A percentile compares a stretch with the other conserved stretches of the same genome.
Evolutionary conservation across 2,329 filamentous ascomycete species (phyloP).

Genomic region (Chrysoporthe puriensis): DNA sequence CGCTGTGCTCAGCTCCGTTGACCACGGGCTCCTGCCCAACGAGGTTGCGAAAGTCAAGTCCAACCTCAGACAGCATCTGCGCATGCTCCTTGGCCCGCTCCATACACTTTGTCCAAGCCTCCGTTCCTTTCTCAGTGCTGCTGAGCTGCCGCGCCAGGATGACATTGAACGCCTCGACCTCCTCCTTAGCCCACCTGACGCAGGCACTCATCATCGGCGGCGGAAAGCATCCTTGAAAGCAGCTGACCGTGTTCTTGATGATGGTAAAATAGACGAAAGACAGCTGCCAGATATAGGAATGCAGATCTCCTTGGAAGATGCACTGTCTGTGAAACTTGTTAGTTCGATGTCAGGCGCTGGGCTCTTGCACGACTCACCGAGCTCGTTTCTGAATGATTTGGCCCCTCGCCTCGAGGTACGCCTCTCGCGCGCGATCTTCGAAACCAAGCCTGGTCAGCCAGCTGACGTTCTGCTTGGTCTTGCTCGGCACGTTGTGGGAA

Average conservation of each 20-base stretch:
- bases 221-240: slow-evolving; percentile 86
- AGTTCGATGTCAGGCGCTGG: slow-evolving; percentile 30
- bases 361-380: slow-evolving; percentile 59
- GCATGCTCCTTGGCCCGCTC: slow-evolving; percentile 81
- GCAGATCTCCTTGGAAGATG: slow-evolving; percentile 91
- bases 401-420: slow-evolving; percentile 80
- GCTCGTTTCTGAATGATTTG: slow-evolving; percentile 80
- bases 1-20: slow-evolving; percentile 34
- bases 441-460: slow-evolving; percentile 89
- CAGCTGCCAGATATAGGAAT: slow-evolving; percentile 91
- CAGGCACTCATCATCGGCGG: slow-evolving; percentile 88
- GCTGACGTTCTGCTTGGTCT: slow-evolving; percentile 78
- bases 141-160: slow-evolving; percentile 84
- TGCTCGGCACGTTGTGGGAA: slow-evolving; percentile 74
- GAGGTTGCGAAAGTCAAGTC: slow-evolving; percentile 84
- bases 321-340: slow-evolving; percentile 68
- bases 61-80: slow-evolving; percentile 78
- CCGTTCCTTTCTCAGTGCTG: slow-evolving; percentile 76
- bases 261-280: slow-evolving; percentile 95
- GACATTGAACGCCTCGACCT: slow-evolving; percentile 87
- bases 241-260: slow-evolving; percentile 89
- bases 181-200: slow-evolving; percentile 97
- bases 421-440: slow-evolving; percentile 85
- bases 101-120: slow-evolving; percentile 82
- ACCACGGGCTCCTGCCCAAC: slow-evolving; percentile 62